Conservation (phyloP, 257 asterid genomes). For the Lycium barbarum region DNA sequence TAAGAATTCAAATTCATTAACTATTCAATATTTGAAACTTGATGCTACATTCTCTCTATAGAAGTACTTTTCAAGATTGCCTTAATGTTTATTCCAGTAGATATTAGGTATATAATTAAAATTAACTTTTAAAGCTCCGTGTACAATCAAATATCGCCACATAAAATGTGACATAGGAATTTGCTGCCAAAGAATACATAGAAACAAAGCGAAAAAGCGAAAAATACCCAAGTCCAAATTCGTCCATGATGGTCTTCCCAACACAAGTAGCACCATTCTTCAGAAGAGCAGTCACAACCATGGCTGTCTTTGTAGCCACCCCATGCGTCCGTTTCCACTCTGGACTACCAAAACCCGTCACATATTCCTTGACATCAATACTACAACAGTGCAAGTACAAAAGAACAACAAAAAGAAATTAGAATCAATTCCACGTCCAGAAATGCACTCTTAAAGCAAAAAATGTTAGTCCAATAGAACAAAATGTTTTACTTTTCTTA, state of each 20-base stretch:
- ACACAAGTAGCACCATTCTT: slow-evolving; percentile 78
- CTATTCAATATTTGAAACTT: neutral
- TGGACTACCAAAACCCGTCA: slow-evolving; percentile 86
- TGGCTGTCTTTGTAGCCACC: slow-evolving; percentile 73
- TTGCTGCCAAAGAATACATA: neutral
- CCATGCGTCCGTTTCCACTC: slow-evolving; percentile 90
- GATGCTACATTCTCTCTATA: neutral
- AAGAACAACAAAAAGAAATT: neutral
- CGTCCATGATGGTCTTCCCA: slow-evolving; percentile 92
- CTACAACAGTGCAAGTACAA: slow-evolving; percentile 47
- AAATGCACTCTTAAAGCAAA: neutral
- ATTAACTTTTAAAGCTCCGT: neutral
- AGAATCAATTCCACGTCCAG: neutral
- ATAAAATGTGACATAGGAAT: slow-evolving; percentile 22
- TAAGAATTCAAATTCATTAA: slow-evolving; percentile 10
- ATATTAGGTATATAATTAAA: neutral
- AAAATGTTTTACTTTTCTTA: neutral
- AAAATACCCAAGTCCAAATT: slow-evolving; percentile 87
- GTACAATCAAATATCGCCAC: neutral
- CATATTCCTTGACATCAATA: slow-evolving; percentile 84
- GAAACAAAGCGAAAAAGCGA: neutral
- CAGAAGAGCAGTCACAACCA: slow-evolving; percentile 72
- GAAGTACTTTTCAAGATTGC: neutral
- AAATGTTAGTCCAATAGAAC: neutral
- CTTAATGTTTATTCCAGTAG: neutral